phyloP scores from a whole-genome alignment of 108 stramenopile species.

The Stephanodiscus triporus region DNA sequence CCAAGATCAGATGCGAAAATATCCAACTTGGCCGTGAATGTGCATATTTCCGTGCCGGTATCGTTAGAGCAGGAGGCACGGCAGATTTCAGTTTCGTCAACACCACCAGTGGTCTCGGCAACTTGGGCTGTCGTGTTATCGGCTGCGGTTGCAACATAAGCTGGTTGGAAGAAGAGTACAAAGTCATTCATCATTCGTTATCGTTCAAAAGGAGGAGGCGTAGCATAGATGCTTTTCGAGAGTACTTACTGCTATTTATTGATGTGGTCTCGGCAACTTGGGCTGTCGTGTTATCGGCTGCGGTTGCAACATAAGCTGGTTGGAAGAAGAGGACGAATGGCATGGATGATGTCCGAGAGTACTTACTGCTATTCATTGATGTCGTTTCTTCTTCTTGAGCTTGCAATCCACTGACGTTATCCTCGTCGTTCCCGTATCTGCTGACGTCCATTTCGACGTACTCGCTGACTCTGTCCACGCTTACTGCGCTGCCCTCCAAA shows the following conservation, averaged over 20 bases:
- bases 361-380: too few species aligned
- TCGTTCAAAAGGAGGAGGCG: too few species aligned
- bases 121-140: background rate
- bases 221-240: too few species aligned
- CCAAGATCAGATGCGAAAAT: slow-evolving; percentile 61
- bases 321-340: too few species aligned
- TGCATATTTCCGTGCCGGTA: slow-evolving; percentile 19
- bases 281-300: background rate
- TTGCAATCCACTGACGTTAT: too few species aligned
- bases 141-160: too few species aligned
- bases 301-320: too few species aligned
- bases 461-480: slow-evolving; percentile 5
- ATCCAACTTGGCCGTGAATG: slow-evolving; percentile 18
- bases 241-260: too few species aligned
- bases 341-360: too few species aligned
- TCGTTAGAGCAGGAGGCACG: slow-evolving; percentile 15
- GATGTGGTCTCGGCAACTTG: background rate
- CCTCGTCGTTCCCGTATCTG: background rate
- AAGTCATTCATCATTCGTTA: too few species aligned
- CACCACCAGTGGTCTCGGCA: background rate
- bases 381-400: background rate
- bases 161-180: too few species aligned
- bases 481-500: slow-evolving; percentile 13
- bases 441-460: slow-evolving; percentile 14
- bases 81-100: slow-evolving; percentile 21